phyloP scores from a whole-genome alignment of 116 monocot species.

The Posidonia oceanica region DNA sequence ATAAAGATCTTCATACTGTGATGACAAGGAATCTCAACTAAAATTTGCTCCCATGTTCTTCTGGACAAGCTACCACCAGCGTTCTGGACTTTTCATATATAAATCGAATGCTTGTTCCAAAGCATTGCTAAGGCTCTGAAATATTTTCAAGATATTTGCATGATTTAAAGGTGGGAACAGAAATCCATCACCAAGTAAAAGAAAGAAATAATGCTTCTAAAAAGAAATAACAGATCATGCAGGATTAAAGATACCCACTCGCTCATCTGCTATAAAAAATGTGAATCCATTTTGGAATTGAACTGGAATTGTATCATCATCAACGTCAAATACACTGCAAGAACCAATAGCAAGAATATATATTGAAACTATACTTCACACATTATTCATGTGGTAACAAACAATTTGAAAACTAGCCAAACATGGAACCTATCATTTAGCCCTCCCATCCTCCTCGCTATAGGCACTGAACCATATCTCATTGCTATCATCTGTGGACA shows the following conservation, averaged over 20 bases:
- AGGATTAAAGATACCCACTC: conserved; percentile 20
- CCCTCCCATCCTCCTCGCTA: conserved; percentile 80
- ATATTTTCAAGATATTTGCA: background rate
- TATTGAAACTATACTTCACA: background rate
- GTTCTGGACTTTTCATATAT: conserved; percentile 38
- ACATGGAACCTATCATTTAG: conserved; percentile 63
- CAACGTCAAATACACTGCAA: conserved; percentile 79
- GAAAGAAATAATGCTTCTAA: background rate
- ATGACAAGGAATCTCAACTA: conserved; percentile 71
- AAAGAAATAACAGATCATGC: background rate
- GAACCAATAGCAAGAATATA: background rate
- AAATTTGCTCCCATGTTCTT: conserved; percentile 80
- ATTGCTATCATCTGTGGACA: conserved; percentile 82
- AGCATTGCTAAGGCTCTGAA: conserved; percentile 47
- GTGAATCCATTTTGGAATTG: conserved; percentile 76
- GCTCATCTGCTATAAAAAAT: conserved; percentile 58
- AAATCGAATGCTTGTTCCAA: conserved; percentile 64
- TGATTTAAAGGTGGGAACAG: background rate
- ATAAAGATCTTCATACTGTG: conserved; percentile 77
- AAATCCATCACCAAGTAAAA: background rate
- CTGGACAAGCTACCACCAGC: conserved; percentile 57
- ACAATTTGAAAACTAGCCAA: background rate
- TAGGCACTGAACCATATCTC: conserved; percentile 94
- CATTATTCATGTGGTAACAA: background rate
- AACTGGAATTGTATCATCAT: conserved; percentile 52